Evolutionary conservation across 2,329 filamentous ascomycete species (phyloP), one percentile per base, ranked within the genome.

Genomic region (Thelonectria discophora): DNA sequence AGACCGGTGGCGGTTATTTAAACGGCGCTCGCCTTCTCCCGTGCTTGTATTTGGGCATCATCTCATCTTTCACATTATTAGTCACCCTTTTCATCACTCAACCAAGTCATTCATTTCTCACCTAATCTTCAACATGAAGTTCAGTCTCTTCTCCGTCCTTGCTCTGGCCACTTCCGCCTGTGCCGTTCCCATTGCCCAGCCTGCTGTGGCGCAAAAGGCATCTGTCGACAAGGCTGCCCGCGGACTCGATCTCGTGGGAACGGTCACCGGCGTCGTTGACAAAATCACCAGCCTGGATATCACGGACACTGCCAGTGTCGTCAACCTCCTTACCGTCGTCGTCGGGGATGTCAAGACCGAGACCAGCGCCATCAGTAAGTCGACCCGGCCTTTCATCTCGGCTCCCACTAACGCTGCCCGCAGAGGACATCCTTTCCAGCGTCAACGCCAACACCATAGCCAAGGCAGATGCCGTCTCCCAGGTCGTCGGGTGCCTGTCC

Each of bases 291-390:
- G 45, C 40, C 54, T 49, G 58, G 65, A 65, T 5, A 65, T 51
- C 32, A 47, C 65, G 17, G 27, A 47, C 43, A 65, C 65, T 54
- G 45, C 53, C 8, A 21, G n/a, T 20, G 58, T 65, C 34, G 58
- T 65, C 49, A 48, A 58, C 43, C 43, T 65, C 30, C 53, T 65
- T 15, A 63, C 52, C 53, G 62, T 63, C 47, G 30, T 58, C 13
- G 63, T 37, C 12, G 63, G 58, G 17, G 24, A 62, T 45, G 55
- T 57, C 30, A 39, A 60, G 48, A 6, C 12, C 8, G 11, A 37
- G 12, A 37, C 34, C 34, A 13, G 34, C 34, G n/a, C 55, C 37
- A 42, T 46, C 34, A 37, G 34, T 37, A 37, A 5, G 34, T 37
- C 34, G 15, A 15, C 3, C 10, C 12, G 8, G 27, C 7, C 9